These are phyloP conservation scores for Corylus heterophylla DNA, from an alignment of 306 rosid genomes.

Conservation along the genomic window DNA sequence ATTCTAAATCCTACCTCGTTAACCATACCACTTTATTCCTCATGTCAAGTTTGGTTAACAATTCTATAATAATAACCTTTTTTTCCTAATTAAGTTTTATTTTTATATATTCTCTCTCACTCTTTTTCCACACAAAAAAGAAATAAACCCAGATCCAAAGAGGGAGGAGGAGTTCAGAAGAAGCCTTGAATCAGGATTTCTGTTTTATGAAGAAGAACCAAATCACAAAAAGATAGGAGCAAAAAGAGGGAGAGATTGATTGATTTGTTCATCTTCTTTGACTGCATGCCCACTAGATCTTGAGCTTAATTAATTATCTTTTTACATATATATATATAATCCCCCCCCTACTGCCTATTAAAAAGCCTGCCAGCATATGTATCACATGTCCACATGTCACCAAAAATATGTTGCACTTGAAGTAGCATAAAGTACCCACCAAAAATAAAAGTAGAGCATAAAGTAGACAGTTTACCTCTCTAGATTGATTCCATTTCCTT, in stretches of 20 bases:
- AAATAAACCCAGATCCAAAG: conserved; percentile 17
- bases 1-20: conserved; percentile 41
- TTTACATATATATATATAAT: no score
- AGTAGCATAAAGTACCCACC: no score
- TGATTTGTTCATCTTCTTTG: not conserved
- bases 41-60: conserved; percentile 30
- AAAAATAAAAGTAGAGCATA: not conserved
- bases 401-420: not conserved
- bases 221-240: conserved; percentile 23
- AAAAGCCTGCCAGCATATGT: not conserved
- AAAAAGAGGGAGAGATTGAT: conserved; percentile 5
- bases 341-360: not conserved
- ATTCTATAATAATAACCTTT: not conserved
- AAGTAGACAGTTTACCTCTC: not conserved
- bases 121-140: no score
- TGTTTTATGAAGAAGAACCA: conserved; percentile 3
- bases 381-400: not conserved
- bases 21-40: conserved; percentile 44
- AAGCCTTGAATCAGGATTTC: not conserved
- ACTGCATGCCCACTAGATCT: not conserved
- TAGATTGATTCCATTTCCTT: not conserved
- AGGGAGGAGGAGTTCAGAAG: conserved; percentile 1
- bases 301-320: no score
- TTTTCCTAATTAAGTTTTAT: not conserved
- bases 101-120: conserved; percentile 20